Evolutionary conservation across 768 basidiomycete genomes (phyloP), one percentile per base, ranked within the genome.

Genomic region (Lactarius indigo): DNA sequence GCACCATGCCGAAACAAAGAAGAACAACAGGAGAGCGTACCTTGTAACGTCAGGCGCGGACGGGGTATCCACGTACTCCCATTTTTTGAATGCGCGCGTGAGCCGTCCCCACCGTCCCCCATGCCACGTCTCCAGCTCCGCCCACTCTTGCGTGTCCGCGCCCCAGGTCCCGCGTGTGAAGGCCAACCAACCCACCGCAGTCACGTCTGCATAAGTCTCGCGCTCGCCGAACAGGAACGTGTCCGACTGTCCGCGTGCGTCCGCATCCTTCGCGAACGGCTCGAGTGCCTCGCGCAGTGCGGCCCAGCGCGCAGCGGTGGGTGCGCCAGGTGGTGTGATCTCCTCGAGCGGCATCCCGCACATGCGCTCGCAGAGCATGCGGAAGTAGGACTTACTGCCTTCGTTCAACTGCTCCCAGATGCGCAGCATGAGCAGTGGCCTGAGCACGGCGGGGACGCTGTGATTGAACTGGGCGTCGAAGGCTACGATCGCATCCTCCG

Each of bases 131-230:
- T 65, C 68, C 18, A 84, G 64, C n/a, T 77, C 75, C 52, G 74
- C 76, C 82, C 82, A 84, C 60, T 79, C 76, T 50, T 74, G 68
- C 50, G 79, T 79, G 13, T 81, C 76, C 61, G 75, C 74, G 8
- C 79, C 79, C 57, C 74, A 74, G 1, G 78, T 44, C 12, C 68
- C 69, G 68, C 74, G 80, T 13, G 75, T 60, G 73, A 74, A 80
- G 0, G 72, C 30, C 12, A 80, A 59, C 50, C 72, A 72, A 4
- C 69, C 65, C 3, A 72, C 81, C 28, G 82, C 66, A 2, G 75
- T 74, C 30, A 83, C 74, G 69, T 85, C 83, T 0, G 77, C 78
- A 72, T 78, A 84, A 1, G 74, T 76, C 10, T 77, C 69, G 13
- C 66, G 69, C 8, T 77, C 71, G 1, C 82, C 82, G 66, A 79